These are phyloP conservation scores for Exophiala alcalophila DNA, from an alignment of 2,329 filamentous ascomycete species.

Conservation along the genomic window DNA sequence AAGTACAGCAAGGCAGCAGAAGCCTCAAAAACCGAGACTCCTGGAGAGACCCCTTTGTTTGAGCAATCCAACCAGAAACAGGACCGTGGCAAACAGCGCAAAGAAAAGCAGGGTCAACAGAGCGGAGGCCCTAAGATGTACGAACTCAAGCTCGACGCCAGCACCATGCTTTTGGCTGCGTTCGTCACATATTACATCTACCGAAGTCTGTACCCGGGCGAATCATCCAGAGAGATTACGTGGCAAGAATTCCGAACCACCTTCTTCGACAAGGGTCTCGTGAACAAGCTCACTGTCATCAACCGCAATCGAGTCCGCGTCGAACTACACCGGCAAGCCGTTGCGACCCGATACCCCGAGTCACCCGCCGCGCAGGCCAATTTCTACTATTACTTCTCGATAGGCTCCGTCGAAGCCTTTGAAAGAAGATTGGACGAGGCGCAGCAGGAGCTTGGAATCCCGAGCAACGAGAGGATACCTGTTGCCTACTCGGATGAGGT, in stretches of 20 bases:
- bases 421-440: slow-evolving; percentile 84
- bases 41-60: slow-evolving; percentile 23
- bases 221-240: slow-evolving; percentile 76
- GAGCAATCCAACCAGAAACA: slow-evolving; percentile 31
- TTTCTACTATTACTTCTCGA: slow-evolving; percentile 89
- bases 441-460: slow-evolving; percentile 82
- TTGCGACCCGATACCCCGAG: slow-evolving; percentile 70
- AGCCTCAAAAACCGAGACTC: slow-evolving; percentile 25
- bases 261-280: slow-evolving; percentile 92
- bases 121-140: slow-evolving; percentile 42
- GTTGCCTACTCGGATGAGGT: slow-evolving; percentile 82
- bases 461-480: slow-evolving; percentile 82
- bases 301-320: slow-evolving; percentile 76
- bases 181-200: slow-evolving; percentile 64
- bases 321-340: slow-evolving; percentile 71
- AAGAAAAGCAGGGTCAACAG: slow-evolving; percentile 33
- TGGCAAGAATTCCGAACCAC: slow-evolving; percentile 95
- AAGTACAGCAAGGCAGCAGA: slow-evolving; percentile 35
- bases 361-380: slow-evolving; percentile 65
- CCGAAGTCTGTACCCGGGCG: slow-evolving; percentile 63
- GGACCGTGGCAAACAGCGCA: slow-evolving; percentile 34
- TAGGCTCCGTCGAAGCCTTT: slow-evolving; percentile 90
- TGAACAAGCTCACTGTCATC: slow-evolving; percentile 84
- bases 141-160: slow-evolving; percentile 54
- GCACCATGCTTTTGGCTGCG: slow-evolving; percentile 55